These are phyloP conservation scores for Podospora pseudopauciseta DNA, from an alignment of 495 filamentous ascomycete genomes.

Conservation along the genomic window DNA sequence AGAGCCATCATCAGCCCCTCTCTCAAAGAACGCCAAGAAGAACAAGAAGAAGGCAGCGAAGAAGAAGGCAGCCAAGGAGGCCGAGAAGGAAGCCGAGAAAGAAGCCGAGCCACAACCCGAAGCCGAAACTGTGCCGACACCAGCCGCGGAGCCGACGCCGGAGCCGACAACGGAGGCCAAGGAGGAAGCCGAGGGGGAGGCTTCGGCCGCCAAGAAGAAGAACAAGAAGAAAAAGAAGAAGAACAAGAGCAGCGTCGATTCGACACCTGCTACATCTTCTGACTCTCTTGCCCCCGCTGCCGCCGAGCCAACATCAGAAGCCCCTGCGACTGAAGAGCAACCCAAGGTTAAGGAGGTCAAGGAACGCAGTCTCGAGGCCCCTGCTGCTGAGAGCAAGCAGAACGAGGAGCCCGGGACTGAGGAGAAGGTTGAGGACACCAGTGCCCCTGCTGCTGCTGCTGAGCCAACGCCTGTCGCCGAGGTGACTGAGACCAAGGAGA, in stretches of 20 bases:
- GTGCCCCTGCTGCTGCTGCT: slow-evolving; percentile 8
- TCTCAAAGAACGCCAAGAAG: slow-evolving; percentile 30
- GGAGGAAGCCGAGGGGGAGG: slow-evolving; percentile 14
- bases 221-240: slow-evolving; percentile 31
- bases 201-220: slow-evolving; percentile 13
- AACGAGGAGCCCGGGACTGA: slow-evolving; percentile 10
- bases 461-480: slow-evolving; percentile 19
- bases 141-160: slow-evolving; percentile 9
- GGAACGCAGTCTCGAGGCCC: slow-evolving; percentile 5
- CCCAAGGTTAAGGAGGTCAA: slow-evolving; percentile 5
- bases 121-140: slow-evolving; percentile 7
- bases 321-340: slow-evolving; percentile 13
- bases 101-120: slow-evolving; percentile 12
- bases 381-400: neutral
- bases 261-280: slow-evolving; percentile 13
- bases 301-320: slow-evolving; percentile 9
- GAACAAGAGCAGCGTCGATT: slow-evolving; percentile 23
- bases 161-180: slow-evolving; percentile 17
- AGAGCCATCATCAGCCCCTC: slow-evolving; percentile 5
- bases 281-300: slow-evolving; percentile 15
- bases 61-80: slow-evolving; percentile 25
- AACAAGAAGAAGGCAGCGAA: slow-evolving; percentile 28
- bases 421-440: slow-evolving; percentile 15
- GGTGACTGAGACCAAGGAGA: slow-evolving; percentile 11
- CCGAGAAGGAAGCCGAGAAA: slow-evolving; percentile 14